Base-by-base conservation (phyloP, 2,329 filamentous ascomycete genomes). In the Apiospora malaysiana region DNA sequence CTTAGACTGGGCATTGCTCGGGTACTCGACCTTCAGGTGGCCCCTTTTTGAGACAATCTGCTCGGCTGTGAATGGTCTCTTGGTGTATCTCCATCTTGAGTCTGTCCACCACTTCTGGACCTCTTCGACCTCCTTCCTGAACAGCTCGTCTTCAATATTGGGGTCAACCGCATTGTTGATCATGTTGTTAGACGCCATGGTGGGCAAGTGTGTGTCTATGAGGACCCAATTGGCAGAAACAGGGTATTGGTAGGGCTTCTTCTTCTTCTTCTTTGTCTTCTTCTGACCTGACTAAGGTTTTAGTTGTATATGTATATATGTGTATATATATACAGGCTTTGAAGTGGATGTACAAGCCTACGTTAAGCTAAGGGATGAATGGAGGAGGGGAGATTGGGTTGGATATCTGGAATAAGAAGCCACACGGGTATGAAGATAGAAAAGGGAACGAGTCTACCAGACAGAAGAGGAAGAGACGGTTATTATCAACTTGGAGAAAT, bases 31-130 rank as follows among this genome's bases (percentile, higher is more conserved):
- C 83, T 92, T 94, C 77, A 99, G 85, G 79, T 93, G 95, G 71
- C 96, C 96, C 79, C 96, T 89, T 89, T 99, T 99, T 69, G 93
- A 92, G 74, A 97, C 96, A 79, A 99, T 98, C 85, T 97, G 93
- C 87, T 98, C 96, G 43, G 96, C 94, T 4, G 95, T 97, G 82
- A 96, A 99, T 32, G 96, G 92, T 71, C 96, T 89, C 85, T 93
- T 95, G 77, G 96, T 99, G 83, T 94, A 90, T 81, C 93, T 89
- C 96, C 96, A 99, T 87, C 96, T 89, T 71, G 94, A 90, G 78
- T 97, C 93, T 69, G 86, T 88, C 96, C 96, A 99, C 96, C 96
- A 99, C 82, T 92, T 85, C 89, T 98, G 94, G 76, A 98, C 92
- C 75, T 92, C 90, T 78, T 92, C 90, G 72, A 98, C 94, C 81